A percentile compares a stretch with the other conserved stretches of the same genome.
phyloP scores from a whole-genome alignment of 257 asterid species.

The Ehretia macrophylla region DNA sequence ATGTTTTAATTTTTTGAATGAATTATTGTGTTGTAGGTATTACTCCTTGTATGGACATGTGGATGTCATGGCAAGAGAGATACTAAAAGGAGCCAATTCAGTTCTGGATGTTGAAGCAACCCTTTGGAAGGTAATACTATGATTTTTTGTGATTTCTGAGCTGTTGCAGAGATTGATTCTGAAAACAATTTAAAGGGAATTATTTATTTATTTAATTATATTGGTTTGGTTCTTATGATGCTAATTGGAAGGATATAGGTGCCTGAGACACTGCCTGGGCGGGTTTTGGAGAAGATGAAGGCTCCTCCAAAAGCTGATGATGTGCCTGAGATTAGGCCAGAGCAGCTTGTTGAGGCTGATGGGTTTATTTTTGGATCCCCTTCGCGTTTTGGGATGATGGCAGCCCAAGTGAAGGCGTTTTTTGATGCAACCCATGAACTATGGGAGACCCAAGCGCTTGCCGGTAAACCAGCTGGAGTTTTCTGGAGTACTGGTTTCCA shows the following conservation, averaged over 20 bases:
- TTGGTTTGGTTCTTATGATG: slow-evolving; percentile 3
- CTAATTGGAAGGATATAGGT: slow-evolving; percentile 39
- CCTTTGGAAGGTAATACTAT: slow-evolving; percentile 63
- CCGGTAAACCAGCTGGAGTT: slow-evolving; percentile 93
- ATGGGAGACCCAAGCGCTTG: slow-evolving; percentile 79
- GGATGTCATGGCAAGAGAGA: slow-evolving; percentile 78
- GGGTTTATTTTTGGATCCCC: slow-evolving; percentile 89
- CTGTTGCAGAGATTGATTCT: too few relatives aligned
- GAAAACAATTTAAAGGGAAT: background rate
- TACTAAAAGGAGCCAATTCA: slow-evolving; percentile 67
- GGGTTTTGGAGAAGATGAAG: slow-evolving; percentile 74
- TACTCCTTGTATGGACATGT: slow-evolving; percentile 88
- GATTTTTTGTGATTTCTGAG: background rate
- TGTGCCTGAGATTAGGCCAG: slow-evolving; percentile 72
- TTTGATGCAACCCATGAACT: slow-evolving; percentile 64
- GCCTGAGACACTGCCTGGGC: slow-evolving; percentile 69
- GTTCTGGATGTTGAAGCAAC: slow-evolving; percentile 80
- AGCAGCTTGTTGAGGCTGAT: slow-evolving; percentile 84
- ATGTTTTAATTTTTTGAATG: background rate
- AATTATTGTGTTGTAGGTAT: slow-evolving; percentile 35
- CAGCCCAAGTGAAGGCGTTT: slow-evolving; percentile 89
- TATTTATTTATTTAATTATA: background rate
- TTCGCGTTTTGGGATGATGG: slow-evolving; percentile 94
- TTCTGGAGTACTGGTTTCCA: slow-evolving; percentile 97
- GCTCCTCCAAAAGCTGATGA: slow-evolving; percentile 69